Percentiles rank a stretch among this genome's conserved stretches.
Evolutionary conservation across 768 basidiomycete genomes (phyloP).

Genomic region (Tulasnella sp.): DNA sequence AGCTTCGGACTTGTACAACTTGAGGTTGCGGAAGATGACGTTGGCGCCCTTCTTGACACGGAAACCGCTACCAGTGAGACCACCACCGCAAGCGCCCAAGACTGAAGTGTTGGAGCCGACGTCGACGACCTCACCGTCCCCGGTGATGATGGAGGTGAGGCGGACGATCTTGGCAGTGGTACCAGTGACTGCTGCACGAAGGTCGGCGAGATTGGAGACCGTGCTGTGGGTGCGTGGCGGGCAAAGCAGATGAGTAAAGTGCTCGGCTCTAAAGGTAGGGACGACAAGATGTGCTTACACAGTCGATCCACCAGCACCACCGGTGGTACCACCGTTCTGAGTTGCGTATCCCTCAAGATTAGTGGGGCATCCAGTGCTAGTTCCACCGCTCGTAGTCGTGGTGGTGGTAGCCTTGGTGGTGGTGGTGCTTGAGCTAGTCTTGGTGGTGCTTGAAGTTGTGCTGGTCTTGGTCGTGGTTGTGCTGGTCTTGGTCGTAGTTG

Average conservation of each 20-base stretch:
- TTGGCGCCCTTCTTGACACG: conserved; percentile 24
- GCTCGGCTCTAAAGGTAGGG: no score
- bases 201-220: conserved; percentile 35
- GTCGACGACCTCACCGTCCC: conserved; percentile 28
- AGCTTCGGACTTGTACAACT: conserved; percentile 22
- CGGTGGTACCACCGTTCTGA: conserved; percentile 37
- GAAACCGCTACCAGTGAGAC: conserved; percentile 27
- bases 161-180: conserved; percentile 36
- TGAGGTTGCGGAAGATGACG: conserved; percentile 32
- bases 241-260: background rate
- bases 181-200: conserved; percentile 36
- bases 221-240: conserved; percentile 4
- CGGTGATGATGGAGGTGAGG: conserved; percentile 33
- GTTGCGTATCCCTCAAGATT: conserved; percentile 33
- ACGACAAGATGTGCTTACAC: conserved; percentile 32
- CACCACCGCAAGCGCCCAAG: conserved; percentile 26
- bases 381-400: background rate
- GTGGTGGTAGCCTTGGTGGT: conserved; percentile 3
- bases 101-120: conserved; percentile 27
- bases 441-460: background rate
- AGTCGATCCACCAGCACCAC: conserved; percentile 36
- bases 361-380: background rate
- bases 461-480: conserved; percentile 10
- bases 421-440: background rate
- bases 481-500: background rate